These are phyloP conservation scores for Colletotrichum tamarilloi DNA, from an alignment of 2,329 filamentous ascomycete species.

Conservation along the genomic window DNA sequence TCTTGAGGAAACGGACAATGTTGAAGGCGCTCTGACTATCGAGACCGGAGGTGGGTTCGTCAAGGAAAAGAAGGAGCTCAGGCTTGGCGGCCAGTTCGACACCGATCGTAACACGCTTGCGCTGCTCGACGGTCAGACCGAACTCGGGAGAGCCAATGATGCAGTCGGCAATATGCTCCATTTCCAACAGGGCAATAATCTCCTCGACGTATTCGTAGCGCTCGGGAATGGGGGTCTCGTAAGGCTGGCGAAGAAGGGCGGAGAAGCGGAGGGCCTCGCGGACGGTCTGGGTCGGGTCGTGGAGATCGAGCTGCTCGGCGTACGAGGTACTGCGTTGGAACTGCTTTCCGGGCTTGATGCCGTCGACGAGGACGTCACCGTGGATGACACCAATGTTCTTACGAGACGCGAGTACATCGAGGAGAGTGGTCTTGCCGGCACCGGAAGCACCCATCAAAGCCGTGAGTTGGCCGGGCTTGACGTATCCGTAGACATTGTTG, in stretches of 20 bases:
- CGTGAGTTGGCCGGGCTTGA: constrained; percentile 80
- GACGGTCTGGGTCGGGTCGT: constrained; percentile 71
- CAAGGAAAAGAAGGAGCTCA: constrained; percentile 79
- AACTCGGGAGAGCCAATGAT: constrained; percentile 72
- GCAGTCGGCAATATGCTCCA: constrained; percentile 68
- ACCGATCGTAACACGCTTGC: constrained; percentile 87
- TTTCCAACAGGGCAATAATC: constrained; percentile 68
- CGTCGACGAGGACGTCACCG: constrained; percentile 69
- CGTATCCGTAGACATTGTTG: constrained; percentile 72
- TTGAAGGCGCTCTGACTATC: constrained; percentile 80
- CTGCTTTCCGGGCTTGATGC: constrained; percentile 64
- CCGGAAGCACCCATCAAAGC: constrained; percentile 86
- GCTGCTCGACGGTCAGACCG: constrained; percentile 75
- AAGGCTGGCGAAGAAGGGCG: constrained; percentile 69
- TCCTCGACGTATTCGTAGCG: constrained; percentile 71
- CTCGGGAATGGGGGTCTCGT: constrained; percentile 62
- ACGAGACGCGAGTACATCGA: constrained; percentile 77
- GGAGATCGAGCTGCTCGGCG: constrained; percentile 71
- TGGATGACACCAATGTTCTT: constrained; percentile 71
- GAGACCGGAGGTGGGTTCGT: constrained; percentile 82
- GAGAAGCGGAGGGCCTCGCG: constrained; percentile 73
- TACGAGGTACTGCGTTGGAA: constrained; percentile 73
- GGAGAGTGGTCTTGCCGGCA: constrained; percentile 87
- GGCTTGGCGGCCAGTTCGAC: constrained; percentile 90
- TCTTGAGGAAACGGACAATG: constrained; percentile 82